phyloP scores from a whole-genome alignment of 495 filamentous ascomycete species.

The Penicillium paradoxum region DNA sequence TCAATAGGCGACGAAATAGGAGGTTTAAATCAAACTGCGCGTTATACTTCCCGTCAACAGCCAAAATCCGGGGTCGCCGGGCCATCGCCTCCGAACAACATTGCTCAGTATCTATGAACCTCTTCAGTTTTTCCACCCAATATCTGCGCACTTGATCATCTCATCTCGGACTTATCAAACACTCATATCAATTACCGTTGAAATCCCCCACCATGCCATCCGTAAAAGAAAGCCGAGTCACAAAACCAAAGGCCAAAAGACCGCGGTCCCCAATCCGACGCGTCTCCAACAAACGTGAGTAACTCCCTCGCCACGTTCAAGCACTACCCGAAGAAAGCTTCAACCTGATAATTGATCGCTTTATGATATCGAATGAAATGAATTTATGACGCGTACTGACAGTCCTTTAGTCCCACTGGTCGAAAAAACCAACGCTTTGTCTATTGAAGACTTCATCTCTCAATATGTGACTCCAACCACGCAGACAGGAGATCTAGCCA shows the following conservation, averaged over 20 bases:
- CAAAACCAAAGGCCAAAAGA: slow-evolving; percentile 14
- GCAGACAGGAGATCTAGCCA: not conserved
- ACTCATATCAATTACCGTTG: not conserved
- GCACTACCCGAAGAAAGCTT: not conserved
- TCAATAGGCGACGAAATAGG: no score
- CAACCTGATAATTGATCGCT: not conserved
- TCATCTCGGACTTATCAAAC: not conserved
- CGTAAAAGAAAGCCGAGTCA: slow-evolving; percentile 23
- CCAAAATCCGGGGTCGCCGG: not conserved
- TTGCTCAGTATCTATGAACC: not conserved
- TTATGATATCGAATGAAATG: not conserved
- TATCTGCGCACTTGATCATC: not conserved
- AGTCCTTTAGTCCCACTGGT: slow-evolving; percentile 28
- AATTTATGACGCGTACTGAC: slow-evolving; percentile 1
- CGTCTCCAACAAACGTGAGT: slow-evolving; percentile 18
- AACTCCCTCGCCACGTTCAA: not conserved
- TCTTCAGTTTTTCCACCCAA: not conserved
- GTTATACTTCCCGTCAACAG: not conserved
- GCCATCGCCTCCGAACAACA: not conserved
- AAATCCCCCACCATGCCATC: slow-evolving; percentile 12
- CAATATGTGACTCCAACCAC: slow-evolving; percentile 22
- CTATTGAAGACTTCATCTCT: slow-evolving; percentile 30
- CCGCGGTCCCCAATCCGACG: slow-evolving; percentile 9
- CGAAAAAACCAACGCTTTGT: slow-evolving; percentile 40
- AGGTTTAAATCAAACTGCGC: no score